Evolutionary conservation across 306 rosid species (phyloP).

Genomic region (peach (Prunus persica)): Prunus_persica_NCBIv2 NC_034009.1:32119001-32119500

Average conservation of each 20-base stretch:
- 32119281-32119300: conserved; percentile 91
- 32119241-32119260: neutral
- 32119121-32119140: neutral
- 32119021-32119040: neutral
- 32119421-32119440: conserved; percentile 98
- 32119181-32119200: neutral
- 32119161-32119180: neutral
- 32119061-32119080: neutral
- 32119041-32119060: neutral
- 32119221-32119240: neutral
- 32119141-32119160: neutral
- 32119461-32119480: conserved; percentile 5
- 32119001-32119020: neutral
- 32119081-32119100: neutral
- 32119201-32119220: no score
- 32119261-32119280: conserved; percentile 21
- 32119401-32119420: conserved; percentile 97
- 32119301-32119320: conserved; percentile 91
- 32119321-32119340: conserved; percentile 86
- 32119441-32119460: conserved; percentile 34
- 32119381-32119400: conserved; percentile 88
- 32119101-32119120: neutral
- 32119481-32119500: conserved; percentile 11
- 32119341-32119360: conserved; percentile 96
- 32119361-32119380: conserved; percentile 84